These are phyloP conservation scores for Ophiostoma angusticollis DNA, from an alignment of 2,329 filamentous ascomycete genomes.

Conservation along the genomic window DNA sequence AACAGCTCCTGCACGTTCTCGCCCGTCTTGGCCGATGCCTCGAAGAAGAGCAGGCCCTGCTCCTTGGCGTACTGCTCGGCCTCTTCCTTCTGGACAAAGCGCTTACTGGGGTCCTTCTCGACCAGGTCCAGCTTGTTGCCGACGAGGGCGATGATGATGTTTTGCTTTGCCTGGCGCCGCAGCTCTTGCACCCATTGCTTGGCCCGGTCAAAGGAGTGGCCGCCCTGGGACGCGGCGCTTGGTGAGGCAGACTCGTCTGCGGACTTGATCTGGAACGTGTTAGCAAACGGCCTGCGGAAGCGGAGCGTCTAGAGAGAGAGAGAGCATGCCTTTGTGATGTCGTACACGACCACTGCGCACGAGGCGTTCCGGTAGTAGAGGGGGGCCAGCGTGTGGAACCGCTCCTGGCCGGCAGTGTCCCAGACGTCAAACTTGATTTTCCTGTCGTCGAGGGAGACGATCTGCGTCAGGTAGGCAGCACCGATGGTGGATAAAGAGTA, in stretches of 20 bases:
- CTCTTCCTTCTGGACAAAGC: conserved; percentile 76
- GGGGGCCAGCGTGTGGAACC: conserved; percentile 95
- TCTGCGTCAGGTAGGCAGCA: conserved; percentile 97
- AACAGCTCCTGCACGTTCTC: conserved; percentile 95
- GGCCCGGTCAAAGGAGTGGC: conserved; percentile 95
- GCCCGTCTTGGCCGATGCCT: conserved; percentile 94
- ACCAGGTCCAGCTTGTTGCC: conserved; percentile 98
- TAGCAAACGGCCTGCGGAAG: too few relatives aligned
- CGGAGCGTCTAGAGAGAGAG: not conserved
- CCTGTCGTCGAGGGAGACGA: conserved; percentile 95
- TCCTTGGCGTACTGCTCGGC: conserved; percentile 92
- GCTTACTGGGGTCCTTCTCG: conserved; percentile 87
- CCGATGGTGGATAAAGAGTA: conserved; percentile 97
- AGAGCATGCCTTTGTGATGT: conserved; percentile 98
- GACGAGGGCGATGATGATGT: conserved; percentile 96
- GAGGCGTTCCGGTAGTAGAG: conserved; percentile 99
- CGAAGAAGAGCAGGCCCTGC: conserved; percentile 91
- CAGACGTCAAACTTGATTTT: conserved; percentile 99
- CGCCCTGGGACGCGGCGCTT: too few relatives aligned
- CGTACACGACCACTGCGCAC: conserved; percentile 97
- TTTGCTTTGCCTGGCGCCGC: conserved; percentile 97
- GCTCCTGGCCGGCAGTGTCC: conserved; percentile 96
- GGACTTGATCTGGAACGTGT: too few relatives aligned
- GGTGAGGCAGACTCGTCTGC: too few relatives aligned
- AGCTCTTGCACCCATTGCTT: conserved; percentile 99